These are phyloP conservation scores for Butyriboletus appendiculatus DNA, from an alignment of 1,284 basidiomycete genomes.

Conservation along the genomic window DNA sequence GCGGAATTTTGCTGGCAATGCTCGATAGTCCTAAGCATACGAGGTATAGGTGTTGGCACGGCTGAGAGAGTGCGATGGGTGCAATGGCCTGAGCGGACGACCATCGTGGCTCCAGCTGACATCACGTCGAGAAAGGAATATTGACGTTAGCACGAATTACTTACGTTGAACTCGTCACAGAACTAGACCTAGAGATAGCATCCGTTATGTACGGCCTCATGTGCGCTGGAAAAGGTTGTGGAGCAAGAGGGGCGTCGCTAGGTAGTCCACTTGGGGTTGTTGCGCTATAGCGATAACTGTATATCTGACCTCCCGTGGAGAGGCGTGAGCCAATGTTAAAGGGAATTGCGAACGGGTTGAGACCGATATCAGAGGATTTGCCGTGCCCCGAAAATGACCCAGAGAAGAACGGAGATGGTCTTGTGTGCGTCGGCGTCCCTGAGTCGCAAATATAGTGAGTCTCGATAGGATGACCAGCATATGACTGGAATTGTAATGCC, in stretches of 20 bases:
- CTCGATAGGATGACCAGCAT: conserved; percentile 51
- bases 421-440: conserved; percentile 12
- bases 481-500: conserved; percentile 58
- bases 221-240: conserved; percentile 30
- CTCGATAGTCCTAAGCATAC: conserved; percentile 19
- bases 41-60: conserved; percentile 21
- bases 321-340: conserved; percentile 27
- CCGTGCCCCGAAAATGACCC: conserved; percentile 11
- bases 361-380: conserved; percentile 26
- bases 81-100: conserved; percentile 20
- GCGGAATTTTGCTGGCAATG: conserved; percentile 1
- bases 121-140: conserved; percentile 5
- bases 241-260: conserved; percentile 29
- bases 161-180: conserved; percentile 40
- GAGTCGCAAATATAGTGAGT: conserved; percentile 45
- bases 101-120: conserved; percentile 35
- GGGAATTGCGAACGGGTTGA: conserved; percentile 37
- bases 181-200: conserved; percentile 35
- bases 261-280: conserved; percentile 20
- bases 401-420: conserved; percentile 16
- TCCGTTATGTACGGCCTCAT: conserved; percentile 23
- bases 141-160: conserved; percentile 8
- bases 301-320: conserved; percentile 5
- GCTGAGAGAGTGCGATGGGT: conserved; percentile 10
- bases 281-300: conserved; percentile 5